phyloP scores from a whole-genome alignment of 2,329 filamentous ascomycete genomes.

The Lachnellula cervina region DNA sequence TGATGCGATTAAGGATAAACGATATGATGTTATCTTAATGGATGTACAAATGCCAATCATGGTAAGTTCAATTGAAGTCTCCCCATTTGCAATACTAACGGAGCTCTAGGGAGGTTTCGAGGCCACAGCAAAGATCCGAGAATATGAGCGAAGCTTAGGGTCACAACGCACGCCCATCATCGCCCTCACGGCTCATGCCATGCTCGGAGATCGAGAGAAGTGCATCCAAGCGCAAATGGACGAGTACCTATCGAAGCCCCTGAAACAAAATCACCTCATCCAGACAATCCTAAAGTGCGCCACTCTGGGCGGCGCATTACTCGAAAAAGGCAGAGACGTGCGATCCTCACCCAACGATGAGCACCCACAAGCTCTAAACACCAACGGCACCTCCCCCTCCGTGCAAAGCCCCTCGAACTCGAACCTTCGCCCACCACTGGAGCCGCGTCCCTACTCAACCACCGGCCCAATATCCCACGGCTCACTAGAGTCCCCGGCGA shows the following conservation, averaged over 20 bases:
- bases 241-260: constrained; percentile 92
- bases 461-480: constrained; percentile 52
- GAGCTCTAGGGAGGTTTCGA: constrained; percentile 80
- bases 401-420: constrained; percentile 15
- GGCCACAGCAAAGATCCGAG: constrained; percentile 91
- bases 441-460: constrained; percentile 65
- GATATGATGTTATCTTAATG: constrained; percentile 97
- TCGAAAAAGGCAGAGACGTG: constrained; percentile 69
- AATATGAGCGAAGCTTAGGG: constrained; percentile 81
- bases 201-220: constrained; percentile 97
- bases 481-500: constrained; percentile 57
- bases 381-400: constrained; percentile 16
- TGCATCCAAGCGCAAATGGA: constrained; percentile 99
- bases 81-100: constrained; percentile 33
- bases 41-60: constrained; percentile 99
- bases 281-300: constrained; percentile 97
- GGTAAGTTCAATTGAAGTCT: constrained; percentile 47
- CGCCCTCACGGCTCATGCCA: constrained; percentile 92
- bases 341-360: constrained; percentile 32
- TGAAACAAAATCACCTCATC: constrained; percentile 95
- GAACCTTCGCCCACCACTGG: constrained; percentile 45
- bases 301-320: constrained; percentile 77
- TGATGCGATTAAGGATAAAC: constrained; percentile 83
- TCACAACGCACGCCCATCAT: constrained; percentile 89
- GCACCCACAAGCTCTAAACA: constrained; percentile 13